Evolutionary conservation across 2,329 filamentous ascomycete species (phyloP), one percentile per base, ranked within the genome.

Genomic region (Aspergillus sclerotialis): DNA sequence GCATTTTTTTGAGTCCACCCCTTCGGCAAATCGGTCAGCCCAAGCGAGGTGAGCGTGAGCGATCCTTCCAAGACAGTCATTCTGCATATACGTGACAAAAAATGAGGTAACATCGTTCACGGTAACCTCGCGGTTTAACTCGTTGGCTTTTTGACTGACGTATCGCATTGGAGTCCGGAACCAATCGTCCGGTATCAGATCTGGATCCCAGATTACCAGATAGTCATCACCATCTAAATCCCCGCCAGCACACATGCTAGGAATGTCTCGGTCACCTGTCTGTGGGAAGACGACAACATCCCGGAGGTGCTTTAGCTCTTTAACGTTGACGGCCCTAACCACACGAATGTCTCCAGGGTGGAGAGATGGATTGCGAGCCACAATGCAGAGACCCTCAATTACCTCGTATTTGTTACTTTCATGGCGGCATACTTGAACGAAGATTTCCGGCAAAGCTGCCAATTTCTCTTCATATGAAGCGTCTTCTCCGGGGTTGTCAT

Each of bases 141-240:
- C 65, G 9, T 66, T 53, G 0, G 82, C 76, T 28, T 69, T 67
- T 0, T 76, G 68, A 0, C 78, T 67, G 0, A 70, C 68, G 51
- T 88, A 92, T 43, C 83, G 72, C 86, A 96, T 94, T 0, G 92
- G 81, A 1, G 73, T 64, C 21, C 75, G 68, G 45, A 92, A 85
- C 76, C 84, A 85, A 32, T 75, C 64, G 1, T 60, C 45, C 0
- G 86, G 86, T 16, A 93, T 68, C 5, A 98, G 66, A 10, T 76
- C 73, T 14, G 70, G 57, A 46, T 98, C 89, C 90, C 92, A 98
- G 29, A 95, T 82, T 4, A 96, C 79, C 36, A 96, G 81, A 55
- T 88, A 98, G 54, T 98, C 92, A 50, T 98, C 92, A 0, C 92
- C 92, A 53, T 98, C 92, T 0, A 98, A 72, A 53, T 98, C 92